Evolutionary conservation across 768 basidiomycete genomes (phyloP).

Genomic region (Naganishia randhawae): DNA sequence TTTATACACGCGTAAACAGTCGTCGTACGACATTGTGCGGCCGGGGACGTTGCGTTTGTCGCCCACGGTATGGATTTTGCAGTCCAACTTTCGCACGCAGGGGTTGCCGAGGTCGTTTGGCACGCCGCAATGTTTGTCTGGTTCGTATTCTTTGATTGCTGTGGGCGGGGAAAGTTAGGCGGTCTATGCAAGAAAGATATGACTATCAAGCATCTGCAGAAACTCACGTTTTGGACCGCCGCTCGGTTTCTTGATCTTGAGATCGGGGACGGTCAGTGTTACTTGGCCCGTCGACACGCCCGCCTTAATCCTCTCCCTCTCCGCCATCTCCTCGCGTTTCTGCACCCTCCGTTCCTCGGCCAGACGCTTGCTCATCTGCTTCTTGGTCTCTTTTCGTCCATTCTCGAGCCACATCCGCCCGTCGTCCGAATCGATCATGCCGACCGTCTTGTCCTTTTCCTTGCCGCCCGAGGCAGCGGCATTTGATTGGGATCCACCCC

Average conservation of each 20-base stretch:
- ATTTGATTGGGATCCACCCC: neutral
- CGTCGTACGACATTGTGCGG: slow-evolving; percentile 28
- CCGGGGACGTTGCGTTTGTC: slow-evolving; percentile 28
- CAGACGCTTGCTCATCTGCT: slow-evolving; percentile 18
- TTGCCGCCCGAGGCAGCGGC: neutral
- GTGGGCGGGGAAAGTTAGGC: neutral
- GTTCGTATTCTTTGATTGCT: slow-evolving; percentile 27
- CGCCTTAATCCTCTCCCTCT: slow-evolving; percentile 16
- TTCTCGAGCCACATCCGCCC: slow-evolving; percentile 21
- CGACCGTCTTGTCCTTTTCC: slow-evolving; percentile 27
- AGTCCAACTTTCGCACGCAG: slow-evolving; percentile 30
- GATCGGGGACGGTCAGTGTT: slow-evolving; percentile 1
- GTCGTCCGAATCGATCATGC: slow-evolving; percentile 14
- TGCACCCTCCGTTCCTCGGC: slow-evolving; percentile 28
- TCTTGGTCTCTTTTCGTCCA: slow-evolving; percentile 22
- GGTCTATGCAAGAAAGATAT: neutral
- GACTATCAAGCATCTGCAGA: neutral
- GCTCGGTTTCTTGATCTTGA: neutral
- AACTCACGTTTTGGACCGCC: slow-evolving; percentile 17
- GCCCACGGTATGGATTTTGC: slow-evolving; percentile 28
- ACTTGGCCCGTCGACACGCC: slow-evolving; percentile 17
- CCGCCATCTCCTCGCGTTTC: slow-evolving; percentile 55
- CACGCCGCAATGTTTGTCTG: slow-evolving; percentile 29
- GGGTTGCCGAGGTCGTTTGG: slow-evolving; percentile 9
- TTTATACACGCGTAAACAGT: slow-evolving; percentile 20